Base-by-base conservation (phyloP, 2,329 filamentous ascomycete genomes). In the Colletotrichum agaves region DNA sequence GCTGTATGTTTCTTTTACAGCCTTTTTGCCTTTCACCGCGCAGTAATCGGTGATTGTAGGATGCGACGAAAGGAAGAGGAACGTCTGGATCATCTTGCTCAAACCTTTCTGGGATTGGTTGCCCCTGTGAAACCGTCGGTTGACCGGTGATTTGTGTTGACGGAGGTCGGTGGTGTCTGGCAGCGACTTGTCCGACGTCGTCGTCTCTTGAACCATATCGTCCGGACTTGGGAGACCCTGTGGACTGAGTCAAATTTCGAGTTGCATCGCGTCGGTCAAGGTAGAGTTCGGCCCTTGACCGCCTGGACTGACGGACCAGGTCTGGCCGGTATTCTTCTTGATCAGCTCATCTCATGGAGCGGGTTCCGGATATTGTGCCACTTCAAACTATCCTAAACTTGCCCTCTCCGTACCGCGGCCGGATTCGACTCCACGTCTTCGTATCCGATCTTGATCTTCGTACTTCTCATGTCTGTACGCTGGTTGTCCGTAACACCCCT, bases 221-320 rank as follows among this genome's bases (percentile, higher is more conserved):
- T 49, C 46, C 21, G 39, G 23, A 50, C 8, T 39, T 41, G 17
- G 17, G 5, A 27, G 23, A 4, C 17, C 37, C 21, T 37, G 7
- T 21, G n/a, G 56, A 46, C 39, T 46, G 62, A 67, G 33, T 61
- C 62, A 57, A 46, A 12, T 23, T 27, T 27, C 49, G 27, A 58
- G 49, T 52, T 61, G 37, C 35, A 67, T 39, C 52, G 43, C 37
- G 17, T 52, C 35, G 12, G 50, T 43, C 52, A 15, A 39, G 63
- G 49, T 46, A 43, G n/a, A 15, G 13, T 41, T 39, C 43, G 43
- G 43, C n/a, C 35, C 17, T 49, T 49, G n/a, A 55, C 23, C 39
- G 39, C 35, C 13, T 15, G 35, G 35, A 15, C 35, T 33, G 63
- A 49, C 13, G 27, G 53, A 15, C 12, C 41, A 46, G 39, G 55